Conservation (phyloP, 192 early-diverging fungal species). For the Backusella westeae region DNA sequence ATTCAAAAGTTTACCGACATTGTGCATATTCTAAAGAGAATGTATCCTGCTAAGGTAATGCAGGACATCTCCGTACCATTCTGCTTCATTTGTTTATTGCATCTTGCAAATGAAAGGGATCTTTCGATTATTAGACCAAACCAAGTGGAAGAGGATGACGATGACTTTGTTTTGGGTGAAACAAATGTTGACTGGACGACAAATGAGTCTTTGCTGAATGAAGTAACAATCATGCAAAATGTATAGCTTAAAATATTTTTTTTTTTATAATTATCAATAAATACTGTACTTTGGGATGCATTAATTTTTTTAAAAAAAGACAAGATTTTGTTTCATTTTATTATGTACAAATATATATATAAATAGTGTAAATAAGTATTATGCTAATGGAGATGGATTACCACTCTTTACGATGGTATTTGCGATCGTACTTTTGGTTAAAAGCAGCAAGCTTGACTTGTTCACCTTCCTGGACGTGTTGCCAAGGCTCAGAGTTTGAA, state of each 20-base stretch:
- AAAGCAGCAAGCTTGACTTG: constrained; percentile 19
- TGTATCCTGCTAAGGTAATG: constrained; percentile 77
- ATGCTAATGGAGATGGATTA: not conserved
- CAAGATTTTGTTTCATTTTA: not conserved
- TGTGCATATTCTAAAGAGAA: constrained; percentile 64
- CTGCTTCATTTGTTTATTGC: constrained; percentile 96
- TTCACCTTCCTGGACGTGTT: constrained; percentile 11
- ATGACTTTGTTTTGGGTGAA: constrained; percentile 28
- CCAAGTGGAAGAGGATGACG: not conserved
- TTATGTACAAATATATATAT: not conserved
- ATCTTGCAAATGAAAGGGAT: constrained; percentile 93
- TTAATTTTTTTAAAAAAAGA: not conserved
- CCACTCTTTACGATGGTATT: constrained; percentile 16
- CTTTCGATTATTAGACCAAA: constrained; percentile 39
- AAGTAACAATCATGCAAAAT: constrained; percentile 29
- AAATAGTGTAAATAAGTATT: not conserved
- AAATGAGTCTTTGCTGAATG: constrained; percentile 18
- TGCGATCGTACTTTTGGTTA: constrained; percentile 22
- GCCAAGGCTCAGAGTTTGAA: constrained; percentile 1
- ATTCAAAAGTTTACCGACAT: constrained; percentile 74
- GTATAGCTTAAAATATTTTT: not conserved
- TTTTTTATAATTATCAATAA: not conserved
- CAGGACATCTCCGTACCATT: constrained; percentile 95
- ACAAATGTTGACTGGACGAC: constrained; percentile 1
- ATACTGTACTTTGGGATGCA: not conserved